Base-by-base conservation (phyloP, 108 stramenopile genomes). In the Aurantiochytrium sp. region DNA sequence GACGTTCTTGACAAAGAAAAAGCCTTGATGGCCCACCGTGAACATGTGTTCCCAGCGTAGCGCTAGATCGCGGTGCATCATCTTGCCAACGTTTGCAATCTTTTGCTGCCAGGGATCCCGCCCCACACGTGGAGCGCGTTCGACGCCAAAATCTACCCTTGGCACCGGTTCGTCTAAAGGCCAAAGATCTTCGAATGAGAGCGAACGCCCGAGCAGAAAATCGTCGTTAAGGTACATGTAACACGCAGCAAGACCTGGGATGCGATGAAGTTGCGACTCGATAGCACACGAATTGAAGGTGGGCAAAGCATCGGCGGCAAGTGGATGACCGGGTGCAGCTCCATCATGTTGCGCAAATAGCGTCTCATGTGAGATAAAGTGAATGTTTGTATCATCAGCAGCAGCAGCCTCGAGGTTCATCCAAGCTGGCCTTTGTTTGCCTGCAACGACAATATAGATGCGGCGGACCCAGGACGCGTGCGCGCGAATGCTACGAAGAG, bases 251-350 rank as follows among this genome's bases (percentile, higher is more conserved):
- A 83, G 51, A 12, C 76, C 76, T 12, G 76, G 76, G 49, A 83
- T 83, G 12, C 51, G 45, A 16, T 47, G 51, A 12, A 83, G 45
- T 45, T 83, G 76, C 19, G 76, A 21, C 28, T 83, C 76, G 51
- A 83, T 83, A 12, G 76, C 76, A 23, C 76, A 83, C 76, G 76
- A 83, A 83, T 83, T 83, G 0, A 53, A 47, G 6, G 76, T 83
- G 8, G 76, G 76, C 6, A 83, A 23, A 0, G 25, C 35, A 0
- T 12, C 8, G 8, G 64, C 25, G 25, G 64, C 3, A 35, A 35
- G 35, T 35, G 35, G 2, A 35, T 2, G 35, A 35, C 35, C 35
- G 55, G 55, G 14, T 8, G 55, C 55, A 69, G 64, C 64, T 10
- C 64, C 64, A 10, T 18, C 35, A 10, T 69, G 0, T 14, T 43